phyloP scores from a whole-genome alignment of 2,329 filamentous ascomycete species.

The Ophiostoma australiae region DNA sequence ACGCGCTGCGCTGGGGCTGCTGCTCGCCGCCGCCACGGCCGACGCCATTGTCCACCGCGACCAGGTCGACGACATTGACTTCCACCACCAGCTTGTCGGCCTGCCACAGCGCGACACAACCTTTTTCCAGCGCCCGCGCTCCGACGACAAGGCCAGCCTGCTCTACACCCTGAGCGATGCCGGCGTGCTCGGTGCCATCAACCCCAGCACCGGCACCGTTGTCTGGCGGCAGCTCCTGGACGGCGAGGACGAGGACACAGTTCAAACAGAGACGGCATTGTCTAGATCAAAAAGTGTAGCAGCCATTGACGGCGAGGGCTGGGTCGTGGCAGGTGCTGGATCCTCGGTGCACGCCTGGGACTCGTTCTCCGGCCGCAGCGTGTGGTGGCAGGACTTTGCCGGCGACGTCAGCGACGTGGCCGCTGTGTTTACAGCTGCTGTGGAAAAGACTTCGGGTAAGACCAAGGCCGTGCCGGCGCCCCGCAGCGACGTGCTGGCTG shows the following conservation, averaged over 20 bases:
- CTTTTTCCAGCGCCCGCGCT: slow-evolving; percentile 87
- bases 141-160: slow-evolving; percentile 77
- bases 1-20: slow-evolving; percentile 16
- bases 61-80: slow-evolving; percentile 88
- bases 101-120: slow-evolving; percentile 75
- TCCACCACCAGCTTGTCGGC: slow-evolving; percentile 85
- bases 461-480: slow-evolving; percentile 50
- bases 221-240: slow-evolving; percentile 79
- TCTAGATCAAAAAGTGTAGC: slow-evolving; percentile 50
- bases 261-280: not conserved
- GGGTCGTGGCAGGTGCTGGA: slow-evolving; percentile 68
- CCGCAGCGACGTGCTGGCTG: slow-evolving; percentile 22
- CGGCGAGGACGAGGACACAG: slow-evolving; percentile 39
- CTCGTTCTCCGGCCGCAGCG: slow-evolving; percentile 70
- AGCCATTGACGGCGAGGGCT: slow-evolving; percentile 73
- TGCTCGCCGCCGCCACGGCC: slow-evolving; percentile 34
- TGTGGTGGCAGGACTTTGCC: slow-evolving; percentile 64
- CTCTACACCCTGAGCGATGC: slow-evolving; percentile 88
- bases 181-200: slow-evolving; percentile 77
- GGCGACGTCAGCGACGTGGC: slow-evolving; percentile 65
- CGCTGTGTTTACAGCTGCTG: slow-evolving; percentile 46
- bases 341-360: slow-evolving; percentile 74
- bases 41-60: slow-evolving; percentile 71
- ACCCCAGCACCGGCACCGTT: slow-evolving; percentile 76
- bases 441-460: not conserved